Evolutionary conservation across 768 basidiomycete genomes (phyloP).

Genomic region (Tylopilus plumbeoviolaceoides): DNA sequence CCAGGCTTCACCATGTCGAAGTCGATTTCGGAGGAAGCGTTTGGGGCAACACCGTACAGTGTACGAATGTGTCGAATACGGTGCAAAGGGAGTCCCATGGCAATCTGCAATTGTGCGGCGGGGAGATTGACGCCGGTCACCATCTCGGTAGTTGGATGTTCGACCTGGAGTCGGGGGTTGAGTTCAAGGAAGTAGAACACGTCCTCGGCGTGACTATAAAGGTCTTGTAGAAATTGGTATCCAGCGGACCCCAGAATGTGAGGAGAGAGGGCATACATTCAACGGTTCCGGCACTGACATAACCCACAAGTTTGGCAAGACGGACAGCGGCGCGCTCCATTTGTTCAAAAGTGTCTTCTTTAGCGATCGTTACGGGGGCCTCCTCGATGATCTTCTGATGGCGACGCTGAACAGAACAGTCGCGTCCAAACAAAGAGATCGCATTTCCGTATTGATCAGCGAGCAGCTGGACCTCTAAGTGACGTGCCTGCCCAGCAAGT

Average conservation of each 20-base stretch:
- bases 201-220: slow-evolving; percentile 92
- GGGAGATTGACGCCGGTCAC: slow-evolving; percentile 98
- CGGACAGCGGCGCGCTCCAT: slow-evolving; percentile 99
- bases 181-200: slow-evolving; percentile 97
- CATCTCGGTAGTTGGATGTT: slow-evolving; percentile 99
- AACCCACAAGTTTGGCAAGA: slow-evolving; percentile 97
- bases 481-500: slow-evolving; percentile 94
- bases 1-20: slow-evolving; percentile 94
- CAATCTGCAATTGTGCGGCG: slow-evolving; percentile 93
- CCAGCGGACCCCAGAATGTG: not conserved
- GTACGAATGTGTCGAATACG: slow-evolving; percentile 94
- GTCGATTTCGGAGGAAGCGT: slow-evolving; percentile 89
- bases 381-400: slow-evolving; percentile 99
- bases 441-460: slow-evolving; percentile 99
- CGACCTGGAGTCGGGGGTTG: slow-evolving; percentile 98
- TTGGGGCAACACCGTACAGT: slow-evolving; percentile 90
- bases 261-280: slow-evolving; percentile 58
- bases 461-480: slow-evolving; percentile 95
- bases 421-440: slow-evolving; percentile 97
- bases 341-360: slow-evolving; percentile 85
- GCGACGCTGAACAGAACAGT: slow-evolving; percentile 98
- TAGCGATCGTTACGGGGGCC: slow-evolving; percentile 97
- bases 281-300: slow-evolving; percentile 97
- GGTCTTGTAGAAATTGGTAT: slow-evolving; percentile 47
- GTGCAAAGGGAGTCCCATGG: slow-evolving; percentile 97